Base-by-base conservation (phyloP, 192 early-diverging fungal genomes). In the Podila clonocystis region DNA sequence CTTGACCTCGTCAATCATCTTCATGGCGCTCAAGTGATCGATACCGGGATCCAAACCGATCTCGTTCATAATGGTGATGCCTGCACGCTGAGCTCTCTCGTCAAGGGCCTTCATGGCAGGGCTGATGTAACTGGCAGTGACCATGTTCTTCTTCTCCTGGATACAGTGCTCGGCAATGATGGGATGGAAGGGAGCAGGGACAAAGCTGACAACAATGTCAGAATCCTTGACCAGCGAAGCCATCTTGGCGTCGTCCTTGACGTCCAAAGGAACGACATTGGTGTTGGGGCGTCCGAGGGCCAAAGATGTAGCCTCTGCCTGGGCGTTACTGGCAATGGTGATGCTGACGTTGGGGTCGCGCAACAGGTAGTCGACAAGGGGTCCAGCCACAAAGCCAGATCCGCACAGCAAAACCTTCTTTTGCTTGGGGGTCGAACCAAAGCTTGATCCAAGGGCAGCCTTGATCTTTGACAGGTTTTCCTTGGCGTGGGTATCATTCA, bases 31-130 rank as follows among this genome's bases (percentile, higher is more conserved):
- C 86, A 97, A 88, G 76, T 99, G 98, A 76, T 99, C 98, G 72
- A 99, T 98, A 70, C 95, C 98, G 6, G 98, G 98, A 85, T 99
- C 98, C 62, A 99, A 87, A 12, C 98, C 98, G 65, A 99, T 96
- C 85, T 99, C 98, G 84, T 98, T 98, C 82, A 99, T 89, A 62
- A 98, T 91, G 26, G 93, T 93, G 20, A 99, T 91, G 3, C 90
- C 91, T 20, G 95, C 92, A 38, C 90, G 86, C 71, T 91, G 89
- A 8, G 98, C 98, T 7, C 85, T 82, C 58, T 87, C 76, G 74
- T 97, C 90, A 48, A 94, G 84, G 17, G 69, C 85, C 70, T 88
- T 72, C 98, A 99, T 99, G 24, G 92, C 97, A 4, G 93, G 89
- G 9, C 96, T 97, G 57, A 98, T 93, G 80, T 99, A 99, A 83